Percentiles rank a stretch among this genome's conserved stretches.
Conservation (phyloP, 2,329 filamentous ascomycete genomes). For the Monosporascus ibericus region DNA sequence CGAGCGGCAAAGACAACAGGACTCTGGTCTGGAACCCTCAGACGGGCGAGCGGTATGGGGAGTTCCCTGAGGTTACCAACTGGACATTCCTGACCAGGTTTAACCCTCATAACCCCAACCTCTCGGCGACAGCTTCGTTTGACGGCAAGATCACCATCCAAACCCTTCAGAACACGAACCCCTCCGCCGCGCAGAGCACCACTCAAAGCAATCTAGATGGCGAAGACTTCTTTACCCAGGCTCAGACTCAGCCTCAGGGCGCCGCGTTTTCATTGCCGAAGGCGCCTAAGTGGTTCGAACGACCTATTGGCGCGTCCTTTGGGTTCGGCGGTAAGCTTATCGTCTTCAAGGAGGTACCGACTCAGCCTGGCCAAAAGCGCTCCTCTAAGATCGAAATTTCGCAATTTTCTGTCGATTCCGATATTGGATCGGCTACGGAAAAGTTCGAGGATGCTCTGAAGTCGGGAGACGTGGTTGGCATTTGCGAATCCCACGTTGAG, state of each 20-base stretch:
- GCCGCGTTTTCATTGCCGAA: conserved; percentile 82
- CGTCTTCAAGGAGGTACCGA: conserved; percentile 56
- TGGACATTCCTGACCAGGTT: conserved; percentile 97
- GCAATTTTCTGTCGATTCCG: conserved; percentile 81
- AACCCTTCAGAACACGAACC: conserved; percentile 89
- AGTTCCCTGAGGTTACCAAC: conserved; percentile 97
- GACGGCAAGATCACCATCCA: conserved; percentile 94
- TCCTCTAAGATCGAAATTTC: conserved; percentile 78
- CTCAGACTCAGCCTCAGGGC: conserved; percentile 84
- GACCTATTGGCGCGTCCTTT: conserved; percentile 81
- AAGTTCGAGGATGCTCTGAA: conserved; percentile 80
- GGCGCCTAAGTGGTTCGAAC: conserved; percentile 85
- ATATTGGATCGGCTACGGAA: conserved; percentile 76
- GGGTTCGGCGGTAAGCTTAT: conserved; percentile 94
- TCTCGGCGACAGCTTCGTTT: conserved; percentile 93
- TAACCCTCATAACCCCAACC: conserved; percentile 85
- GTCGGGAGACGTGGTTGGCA: conserved; percentile 66
- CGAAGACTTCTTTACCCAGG: conserved; percentile 94
- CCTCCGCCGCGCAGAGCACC: conserved; percentile 60
- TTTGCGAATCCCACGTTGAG: conserved; percentile 75
- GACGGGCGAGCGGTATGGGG: conserved; percentile 79
- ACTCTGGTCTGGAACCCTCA: conserved; percentile 96
- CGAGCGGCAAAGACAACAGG: conserved; percentile 93
- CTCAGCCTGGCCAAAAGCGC: conserved; percentile 55
- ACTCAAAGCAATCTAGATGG: conserved; percentile 70